Evolutionary conservation across 768 basidiomycete genomes (phyloP).

Genomic region (Mycena albidolilacea): DNA sequence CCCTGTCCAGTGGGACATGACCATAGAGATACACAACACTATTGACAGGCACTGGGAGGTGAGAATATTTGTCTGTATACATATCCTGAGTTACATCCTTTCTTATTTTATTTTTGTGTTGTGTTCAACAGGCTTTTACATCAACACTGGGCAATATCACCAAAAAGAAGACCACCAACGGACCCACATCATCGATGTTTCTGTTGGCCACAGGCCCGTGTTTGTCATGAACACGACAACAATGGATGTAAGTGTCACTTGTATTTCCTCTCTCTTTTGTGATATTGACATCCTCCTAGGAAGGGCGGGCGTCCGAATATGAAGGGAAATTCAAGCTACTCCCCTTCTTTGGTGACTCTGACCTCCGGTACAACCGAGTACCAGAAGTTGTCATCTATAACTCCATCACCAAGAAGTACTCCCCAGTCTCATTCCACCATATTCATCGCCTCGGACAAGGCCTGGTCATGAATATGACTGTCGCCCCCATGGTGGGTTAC

Average conservation of each 20-base stretch:
- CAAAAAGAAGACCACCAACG: neutral
- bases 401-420: neutral
- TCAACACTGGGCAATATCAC: neutral
- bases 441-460: neutral
- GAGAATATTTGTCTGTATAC: too few relatives aligned
- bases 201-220: neutral
- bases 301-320: neutral
- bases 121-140: neutral
- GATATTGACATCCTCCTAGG: neutral
- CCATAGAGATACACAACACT: neutral
- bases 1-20: neutral
- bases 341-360: neutral
- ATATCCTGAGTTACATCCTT: too few relatives aligned
- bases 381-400: neutral
- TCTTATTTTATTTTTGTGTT: neutral
- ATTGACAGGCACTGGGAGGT: neutral
- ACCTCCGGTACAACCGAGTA: neutral
- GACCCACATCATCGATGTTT: neutral
- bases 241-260: neutral
- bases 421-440: neutral
- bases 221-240: neutral
- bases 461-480: neutral
- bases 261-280: neutral
- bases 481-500: neutral
- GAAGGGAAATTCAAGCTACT: neutral